Base-by-base conservation (phyloP, 176 grass and related monocot genomes). In the Eremochloa ophiuroides region DNA sequence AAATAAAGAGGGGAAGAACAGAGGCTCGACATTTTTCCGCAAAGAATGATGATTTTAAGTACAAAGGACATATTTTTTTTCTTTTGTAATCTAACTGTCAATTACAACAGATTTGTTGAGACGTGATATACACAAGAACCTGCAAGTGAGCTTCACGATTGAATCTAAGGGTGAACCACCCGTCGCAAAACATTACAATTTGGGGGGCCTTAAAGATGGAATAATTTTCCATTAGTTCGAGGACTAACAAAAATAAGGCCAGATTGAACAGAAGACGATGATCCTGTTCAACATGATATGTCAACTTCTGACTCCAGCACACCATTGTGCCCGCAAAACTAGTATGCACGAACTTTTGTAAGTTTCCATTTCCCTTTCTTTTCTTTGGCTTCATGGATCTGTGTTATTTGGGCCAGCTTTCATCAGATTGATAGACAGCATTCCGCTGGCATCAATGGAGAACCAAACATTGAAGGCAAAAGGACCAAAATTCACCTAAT, bases 91-190 rank as follows among this genome's bases (percentile, higher is more conserved):
- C 71, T 44, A 75, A 81, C 26, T 44, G 43, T 41, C 71, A 82
- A 29, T 81, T 85, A 74, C 6, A 66, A 65, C 25, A 10, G 55
- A 65, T 81, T 66, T 77, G 27, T 43, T 46, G 59, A 38, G 16
- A 64, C 37, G 46, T 73, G 46, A 73, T 86, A 89, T 89, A 78
- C 72, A 89, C 82, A 82, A 72, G 43, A n/a, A 10, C 64, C 76
- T 29, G 50, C 48, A 25, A 70, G 28, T 13, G 50, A 37, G n/a
- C n/a, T n/a, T n/a, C n/a, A n/a, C n/a, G n/a, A n/a, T n/a, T n/a
- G n/a, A n/a, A n/a, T n/a, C n/a, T n/a, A n/a, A 35, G 34, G 34
- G 29, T 15, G 51, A 38, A 23, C 71, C 51, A 59, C 25, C 53
- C 8, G 2, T 25, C 64, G 17, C 71, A 56, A 30, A 88, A 67